Evolutionary conservation across 495 filamentous ascomycete species (phyloP), one percentile per base, ranked within the genome.

Genomic region (Podospora sp.): DNA sequence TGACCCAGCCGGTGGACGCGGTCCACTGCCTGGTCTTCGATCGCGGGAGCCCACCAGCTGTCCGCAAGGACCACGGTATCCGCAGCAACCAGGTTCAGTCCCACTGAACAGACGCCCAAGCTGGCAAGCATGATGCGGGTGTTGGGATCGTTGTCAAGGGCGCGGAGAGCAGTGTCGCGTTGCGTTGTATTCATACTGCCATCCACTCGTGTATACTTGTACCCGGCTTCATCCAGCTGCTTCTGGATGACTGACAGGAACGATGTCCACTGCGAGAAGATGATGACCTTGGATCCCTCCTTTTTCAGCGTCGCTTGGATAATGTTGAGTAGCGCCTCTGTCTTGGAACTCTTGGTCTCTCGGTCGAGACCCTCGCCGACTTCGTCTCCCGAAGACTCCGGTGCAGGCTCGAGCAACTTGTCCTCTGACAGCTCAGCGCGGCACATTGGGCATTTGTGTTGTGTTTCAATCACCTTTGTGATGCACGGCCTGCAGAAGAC

Each of bases 201-300:
- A 74, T 97, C 94, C 59, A 98, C 89, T 49, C 94, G 89, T 20
- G 84, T 84, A 77, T 88, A 94, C 20, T 79, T 86, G 73, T 91
- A 86, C 0, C 84, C 83, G 9, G 82, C 79, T 18, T 85, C 81
- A 20, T 83, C 72, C 9, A 98, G 83, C 64, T 95, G 88, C 0
- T 84, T 81, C 71, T 92, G 87, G 50, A 97, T 85, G 61, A 97
- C 84, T 57, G 91, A 84, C 1, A 98, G 83, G 81, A 96, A 97
- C 5, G 87, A 89, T 0, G 94, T 97, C 94, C 94, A 98, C 73
- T 97, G 93, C 12, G 89, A 92, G 81, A 98, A 98, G 36, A 97
- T 85, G 61, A 98, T 88, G 3, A 92, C 91, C 74, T 97, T 97
- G 50, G 87, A 92, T 8, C 80, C 83, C 0, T 87, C 79, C 20